These are phyloP conservation scores for Melastoma candidum DNA, from an alignment of 441 rosid genomes.

Conservation along the genomic window DNA sequence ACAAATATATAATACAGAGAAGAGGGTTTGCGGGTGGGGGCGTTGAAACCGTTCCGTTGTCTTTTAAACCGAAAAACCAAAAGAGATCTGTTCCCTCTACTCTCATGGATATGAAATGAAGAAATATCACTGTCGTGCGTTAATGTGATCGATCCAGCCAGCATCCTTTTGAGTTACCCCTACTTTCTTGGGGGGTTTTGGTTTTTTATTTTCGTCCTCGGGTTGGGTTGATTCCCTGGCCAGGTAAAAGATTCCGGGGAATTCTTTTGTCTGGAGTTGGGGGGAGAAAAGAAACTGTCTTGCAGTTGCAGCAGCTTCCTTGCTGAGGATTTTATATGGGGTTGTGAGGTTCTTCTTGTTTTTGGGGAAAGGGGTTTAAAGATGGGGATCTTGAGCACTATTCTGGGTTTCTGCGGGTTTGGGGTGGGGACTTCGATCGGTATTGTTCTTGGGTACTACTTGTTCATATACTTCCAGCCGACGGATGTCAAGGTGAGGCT, in stretches of 20 bases:
- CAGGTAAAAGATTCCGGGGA: not conserved
- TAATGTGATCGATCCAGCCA: not conserved
- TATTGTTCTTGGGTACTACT: constrained; percentile 40
- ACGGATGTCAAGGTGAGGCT: constrained; percentile 41
- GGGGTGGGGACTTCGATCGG: constrained; percentile 58
- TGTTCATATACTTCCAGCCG: constrained; percentile 43
- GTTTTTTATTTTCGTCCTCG: too few relatives aligned
- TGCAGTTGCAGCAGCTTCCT: not conserved
- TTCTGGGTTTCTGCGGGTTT: constrained; percentile 41
- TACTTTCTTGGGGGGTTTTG: too few relatives aligned
- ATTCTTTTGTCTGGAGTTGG: not conserved
- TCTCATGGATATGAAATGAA: not conserved
- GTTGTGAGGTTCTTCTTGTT: not conserved
- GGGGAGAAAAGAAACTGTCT: not conserved
- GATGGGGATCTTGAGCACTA: constrained; percentile 56
- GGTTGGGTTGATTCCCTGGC: not conserved
- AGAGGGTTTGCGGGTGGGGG: too few relatives aligned
- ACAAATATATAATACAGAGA: too few relatives aligned
- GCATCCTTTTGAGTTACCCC: not conserved
- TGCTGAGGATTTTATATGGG: not conserved
- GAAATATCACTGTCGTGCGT: not conserved
- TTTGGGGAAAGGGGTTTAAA: constrained; percentile 4
- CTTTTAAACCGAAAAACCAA: too few relatives aligned
- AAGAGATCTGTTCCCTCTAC: not conserved
- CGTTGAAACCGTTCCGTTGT: too few relatives aligned